Conservation (phyloP, 495 filamentous ascomycete species). For the Talaromyces proteolyticus region DNA sequence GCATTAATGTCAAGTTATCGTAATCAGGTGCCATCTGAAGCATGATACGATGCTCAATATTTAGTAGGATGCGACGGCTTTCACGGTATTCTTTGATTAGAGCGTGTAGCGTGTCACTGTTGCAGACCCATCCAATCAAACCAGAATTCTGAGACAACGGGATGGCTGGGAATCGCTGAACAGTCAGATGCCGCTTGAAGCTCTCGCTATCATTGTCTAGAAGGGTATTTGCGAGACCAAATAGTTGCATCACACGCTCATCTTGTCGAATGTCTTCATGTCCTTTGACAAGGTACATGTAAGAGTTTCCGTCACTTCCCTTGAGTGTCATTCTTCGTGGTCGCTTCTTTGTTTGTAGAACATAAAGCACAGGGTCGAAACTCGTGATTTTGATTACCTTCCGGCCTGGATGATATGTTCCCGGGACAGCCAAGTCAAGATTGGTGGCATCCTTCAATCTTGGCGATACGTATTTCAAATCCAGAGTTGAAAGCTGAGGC, state of each 20-base stretch:
- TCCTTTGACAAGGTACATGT: conserved; percentile 87
- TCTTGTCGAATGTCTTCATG: conserved; percentile 99
- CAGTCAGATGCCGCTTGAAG: conserved; percentile 93
- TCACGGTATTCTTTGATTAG: conserved; percentile 97
- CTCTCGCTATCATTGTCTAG: conserved; percentile 88
- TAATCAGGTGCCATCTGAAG: conserved; percentile 99
- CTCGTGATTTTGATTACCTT: conserved; percentile 79
- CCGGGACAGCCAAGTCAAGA: conserved; percentile 87
- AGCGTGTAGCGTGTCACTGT: conserved; percentile 93
- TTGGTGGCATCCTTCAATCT: conserved; percentile 76
- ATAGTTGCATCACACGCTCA: conserved; percentile 98
- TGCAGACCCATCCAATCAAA: conserved; percentile 93
- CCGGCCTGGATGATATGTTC: conserved; percentile 86
- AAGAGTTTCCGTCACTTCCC: conserved; percentile 79
- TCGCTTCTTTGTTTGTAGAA: conserved; percentile 95
- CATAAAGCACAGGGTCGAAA: conserved; percentile 82
- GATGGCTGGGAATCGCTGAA: conserved; percentile 91
- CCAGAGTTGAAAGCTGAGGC: conserved; percentile 84
- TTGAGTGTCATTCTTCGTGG: conserved; percentile 83
- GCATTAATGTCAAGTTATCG: conserved; percentile 97
- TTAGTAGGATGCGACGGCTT: conserved; percentile 91
- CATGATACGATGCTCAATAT: conserved; percentile 99
- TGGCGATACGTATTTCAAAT: conserved; percentile 93
- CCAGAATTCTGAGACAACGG: conserved; percentile 94
- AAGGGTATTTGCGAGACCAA: conserved; percentile 92